A percentile compares a stretch with the other conserved stretches of the same genome.
Conservation (phyloP, 306 rosid genomes). For the Heteromeles arbutifolia region DNA sequence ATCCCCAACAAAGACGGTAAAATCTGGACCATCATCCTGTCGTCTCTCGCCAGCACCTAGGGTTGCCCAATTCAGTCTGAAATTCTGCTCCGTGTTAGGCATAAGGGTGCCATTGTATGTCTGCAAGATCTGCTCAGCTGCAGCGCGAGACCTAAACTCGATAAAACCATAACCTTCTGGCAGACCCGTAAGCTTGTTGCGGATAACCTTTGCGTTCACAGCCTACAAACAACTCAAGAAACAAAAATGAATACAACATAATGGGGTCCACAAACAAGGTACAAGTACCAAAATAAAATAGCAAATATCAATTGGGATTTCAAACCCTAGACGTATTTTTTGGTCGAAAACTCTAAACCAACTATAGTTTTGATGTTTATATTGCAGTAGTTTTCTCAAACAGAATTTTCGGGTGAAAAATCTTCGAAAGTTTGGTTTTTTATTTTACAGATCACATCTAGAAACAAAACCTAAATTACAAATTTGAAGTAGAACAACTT, state of each 20-base stretch:
- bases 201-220: conserved; percentile 46
- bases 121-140: conserved; percentile 44
- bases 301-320: not conserved
- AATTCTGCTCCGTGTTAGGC: conserved; percentile 54
- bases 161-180: conserved; percentile 62
- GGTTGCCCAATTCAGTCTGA: conserved; percentile 62
- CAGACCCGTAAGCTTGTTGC: conserved; percentile 44
- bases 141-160: conserved; percentile 39
- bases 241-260: not conserved
- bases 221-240: conserved; percentile 19
- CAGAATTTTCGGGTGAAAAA: not conserved
- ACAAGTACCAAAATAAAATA: not conserved
- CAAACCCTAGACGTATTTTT: not conserved
- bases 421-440: not conserved
- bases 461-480: not conserved
- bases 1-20: conserved; percentile 57
- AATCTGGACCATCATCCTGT: conserved; percentile 56
- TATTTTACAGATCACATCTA: not conserved
- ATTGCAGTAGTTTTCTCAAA: not conserved
- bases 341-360: not conserved
- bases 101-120: conserved; percentile 41
- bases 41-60: conserved; percentile 68
- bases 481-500: not conserved
- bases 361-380: not conserved
- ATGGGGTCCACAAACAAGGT: not conserved